Evolutionary conservation across 495 filamentous ascomycete species (phyloP).

Genomic region (Penicillium turbatum): DNA sequence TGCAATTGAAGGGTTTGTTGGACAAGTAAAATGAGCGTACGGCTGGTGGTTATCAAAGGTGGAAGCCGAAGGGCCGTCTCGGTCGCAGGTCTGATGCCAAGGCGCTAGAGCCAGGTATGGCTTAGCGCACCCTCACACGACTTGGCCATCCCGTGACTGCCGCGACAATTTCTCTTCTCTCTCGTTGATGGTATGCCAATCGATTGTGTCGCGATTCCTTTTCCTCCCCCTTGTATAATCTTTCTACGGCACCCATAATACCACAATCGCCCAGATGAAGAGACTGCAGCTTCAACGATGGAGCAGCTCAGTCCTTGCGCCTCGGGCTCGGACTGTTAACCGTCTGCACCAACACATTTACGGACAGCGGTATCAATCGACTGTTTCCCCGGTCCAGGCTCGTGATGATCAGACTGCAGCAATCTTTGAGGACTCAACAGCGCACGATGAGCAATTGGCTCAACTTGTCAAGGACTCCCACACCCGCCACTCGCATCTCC

Average conservation of each 20-base stretch:
- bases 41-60: constrained; percentile 23
- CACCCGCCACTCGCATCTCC: constrained; percentile 29
- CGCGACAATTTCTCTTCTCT: constrained; percentile 45
- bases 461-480: constrained; percentile 17
- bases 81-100: constrained; percentile 34
- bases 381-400: constrained; percentile 31
- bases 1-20: constrained; percentile 26
- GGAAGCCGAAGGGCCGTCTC: constrained; percentile 35
- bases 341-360: constrained; percentile 44
- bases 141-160: constrained; percentile 42
- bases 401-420: constrained; percentile 8
- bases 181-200: constrained; percentile 24
- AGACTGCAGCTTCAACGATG: constrained; percentile 66
- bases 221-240: constrained; percentile 12
- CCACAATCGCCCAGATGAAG: constrained; percentile 53
- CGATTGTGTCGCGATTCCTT: constrained; percentile 14
- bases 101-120: constrained; percentile 22
- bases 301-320: constrained; percentile 64
- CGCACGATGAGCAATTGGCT: constrained; percentile 6
- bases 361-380: constrained; percentile 37
- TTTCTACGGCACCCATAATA: constrained; percentile 9
- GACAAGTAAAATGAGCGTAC: constrained; percentile 20
- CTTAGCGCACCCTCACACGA: constrained; percentile 39
- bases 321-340: constrained; percentile 48
- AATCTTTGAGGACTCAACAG: constrained; percentile 13